phyloP scores from a whole-genome alignment of 2,329 filamentous ascomycete species.

The Chaetomiaceae sp. region DNA sequence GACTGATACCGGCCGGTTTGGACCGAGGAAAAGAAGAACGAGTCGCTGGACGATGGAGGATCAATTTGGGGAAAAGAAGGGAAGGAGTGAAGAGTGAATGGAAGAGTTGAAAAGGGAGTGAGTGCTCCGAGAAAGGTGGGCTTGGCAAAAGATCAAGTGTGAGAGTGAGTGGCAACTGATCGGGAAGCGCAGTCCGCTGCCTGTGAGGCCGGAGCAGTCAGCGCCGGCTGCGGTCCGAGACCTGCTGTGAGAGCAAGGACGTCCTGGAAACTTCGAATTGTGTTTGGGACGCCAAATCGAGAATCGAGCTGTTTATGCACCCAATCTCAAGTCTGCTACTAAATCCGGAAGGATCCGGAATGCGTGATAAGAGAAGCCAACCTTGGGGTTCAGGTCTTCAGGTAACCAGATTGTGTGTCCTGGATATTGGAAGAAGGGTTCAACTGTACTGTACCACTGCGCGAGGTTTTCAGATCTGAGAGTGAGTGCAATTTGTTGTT shows the following conservation, averaged over 20 bases:
- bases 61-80: neutral
- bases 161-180: constrained; percentile 6
- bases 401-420: no score
- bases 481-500: no score
- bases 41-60: neutral
- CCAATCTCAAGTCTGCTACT: no score
- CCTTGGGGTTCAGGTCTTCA: no score
- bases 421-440: no score
- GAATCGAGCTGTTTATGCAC: neutral
- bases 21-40: neutral
- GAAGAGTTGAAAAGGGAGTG: neutral
- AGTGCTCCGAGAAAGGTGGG: neutral
- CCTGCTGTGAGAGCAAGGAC: constrained; percentile 5
- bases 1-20: no score
- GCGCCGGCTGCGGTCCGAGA: no score
- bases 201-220: no score
- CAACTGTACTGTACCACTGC: no score
- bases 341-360: neutral
- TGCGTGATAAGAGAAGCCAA: no score
- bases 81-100: neutral
- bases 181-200: no score
- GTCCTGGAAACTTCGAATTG: neutral
- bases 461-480: no score
- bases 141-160: constrained; percentile 12
- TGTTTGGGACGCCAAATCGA: neutral